Base-by-base conservation (phyloP, 139 green algal species). In the Closterium sp. region DNA sequence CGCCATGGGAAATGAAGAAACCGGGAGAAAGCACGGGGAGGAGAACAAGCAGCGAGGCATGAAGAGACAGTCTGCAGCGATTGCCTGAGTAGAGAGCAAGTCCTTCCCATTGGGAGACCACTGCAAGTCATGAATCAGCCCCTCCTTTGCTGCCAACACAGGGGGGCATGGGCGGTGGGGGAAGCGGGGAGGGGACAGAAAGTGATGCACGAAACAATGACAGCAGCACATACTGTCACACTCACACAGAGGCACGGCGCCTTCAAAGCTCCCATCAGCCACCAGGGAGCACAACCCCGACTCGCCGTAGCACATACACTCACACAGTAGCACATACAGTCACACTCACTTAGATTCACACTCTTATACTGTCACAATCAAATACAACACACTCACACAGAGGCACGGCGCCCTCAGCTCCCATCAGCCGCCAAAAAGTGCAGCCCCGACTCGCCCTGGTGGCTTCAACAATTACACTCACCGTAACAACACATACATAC, bases 261-360 rank as follows among this genome's bases (percentile, higher is more conserved):
- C n/a, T n/a, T n/a, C n/a, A n/a, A n/a, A 62, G 2, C 27, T 92
- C 29, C 95, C 97, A 79, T 97, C 96, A 13, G 92, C 93, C 3
- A 94, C 70, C 85, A 99, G 91, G 93, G 96, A 99, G 96, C 98
- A 97, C 87, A 99, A 96, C 94, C 97, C 97, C 90, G 97, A 96
- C 94, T 99, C 97, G 9, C 97, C 97, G 91, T 98, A 98, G 94
- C 98, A 98, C 90, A 97, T 98, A 28, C 96, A 97, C 89, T 99
- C 98, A 17, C 97, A 86, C 99, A 97, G 7, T 95, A 95, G 21
- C 94, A 96, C 9, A 96, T 96, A 38, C 97, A n/a, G 5, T 7
- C 42, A 62, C 5, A 62, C 42, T 62, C 42, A 62, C 7, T 7
- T 62, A 62, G 42, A 7, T 5, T 62, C 42, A 62, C 42, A 62